Percentiles rank a stretch among this genome's conserved stretches.
Conservation (phyloP, 1,139 yeast species). For the Pichia sp. region DNA sequence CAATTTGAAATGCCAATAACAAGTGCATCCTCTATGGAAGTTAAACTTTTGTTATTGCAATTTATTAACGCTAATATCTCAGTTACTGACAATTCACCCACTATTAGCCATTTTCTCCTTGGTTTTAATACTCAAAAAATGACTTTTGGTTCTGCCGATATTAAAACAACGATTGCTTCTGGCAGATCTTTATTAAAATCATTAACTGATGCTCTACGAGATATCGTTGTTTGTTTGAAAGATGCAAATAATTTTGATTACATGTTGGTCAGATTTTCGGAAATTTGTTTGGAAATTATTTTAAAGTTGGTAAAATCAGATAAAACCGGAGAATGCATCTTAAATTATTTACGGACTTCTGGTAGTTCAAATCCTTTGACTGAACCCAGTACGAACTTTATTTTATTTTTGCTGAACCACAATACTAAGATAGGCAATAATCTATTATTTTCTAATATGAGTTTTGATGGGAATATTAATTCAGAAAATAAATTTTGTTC, state of each 20-base stretch:
- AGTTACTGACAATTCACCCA: slow-evolving; percentile 34
- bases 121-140: slow-evolving; percentile 48
- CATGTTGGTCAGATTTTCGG: slow-evolving; percentile 51
- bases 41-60: slow-evolving; percentile 54
- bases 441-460: slow-evolving; percentile 44
- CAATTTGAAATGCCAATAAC: slow-evolving; percentile 51
- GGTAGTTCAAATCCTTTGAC: slow-evolving; percentile 13
- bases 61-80: slow-evolving; percentile 49
- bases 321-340: slow-evolving; percentile 45
- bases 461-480: slow-evolving; percentile 38
- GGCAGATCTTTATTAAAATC: slow-evolving; percentile 50
- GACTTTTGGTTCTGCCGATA: slow-evolving; percentile 18
- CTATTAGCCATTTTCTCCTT: slow-evolving; percentile 66
- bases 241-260: slow-evolving; percentile 37
- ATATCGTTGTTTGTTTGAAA: slow-evolving; percentile 33
- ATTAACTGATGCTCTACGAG: slow-evolving; percentile 43
- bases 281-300: slow-evolving; percentile 54
- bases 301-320: slow-evolving; percentile 53
- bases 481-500: slow-evolving; percentile 33
- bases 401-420: slow-evolving; percentile 44
- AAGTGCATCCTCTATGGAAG: slow-evolving; percentile 33
- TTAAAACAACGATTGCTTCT: slow-evolving; percentile 42
- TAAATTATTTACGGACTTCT: slow-evolving; percentile 44
- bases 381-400: slow-evolving; percentile 35
- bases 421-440: slow-evolving; percentile 48